Conservation (phyloP, 371 early-diverging fungal genomes). For the Mucor piriformis region DNA sequence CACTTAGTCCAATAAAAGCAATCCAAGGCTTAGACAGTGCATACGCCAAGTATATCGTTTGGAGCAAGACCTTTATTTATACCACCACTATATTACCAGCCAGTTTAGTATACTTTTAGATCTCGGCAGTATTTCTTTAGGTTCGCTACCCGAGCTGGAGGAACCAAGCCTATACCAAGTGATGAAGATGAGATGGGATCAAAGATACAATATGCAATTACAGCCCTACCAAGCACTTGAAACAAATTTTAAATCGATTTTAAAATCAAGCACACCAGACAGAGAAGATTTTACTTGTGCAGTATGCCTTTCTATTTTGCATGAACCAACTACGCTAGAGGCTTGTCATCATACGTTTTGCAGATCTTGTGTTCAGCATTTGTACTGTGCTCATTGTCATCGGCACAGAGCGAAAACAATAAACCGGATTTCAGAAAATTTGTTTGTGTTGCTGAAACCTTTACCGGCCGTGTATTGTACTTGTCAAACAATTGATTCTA, state of each 20-base stretch:
- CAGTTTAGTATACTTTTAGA: conserved; percentile 16
- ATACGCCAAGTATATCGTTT: conserved; percentile 13
- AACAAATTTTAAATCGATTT: neutral
- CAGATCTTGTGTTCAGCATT: conserved; percentile 19
- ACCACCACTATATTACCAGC: conserved; percentile 13
- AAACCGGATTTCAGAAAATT: conserved; percentile 8
- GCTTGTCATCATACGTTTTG: conserved; percentile 23
- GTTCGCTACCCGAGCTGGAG: neutral
- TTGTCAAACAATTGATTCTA: conserved; percentile 4
- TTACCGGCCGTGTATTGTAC: conserved; percentile 12
- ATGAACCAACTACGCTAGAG: conserved; percentile 14
- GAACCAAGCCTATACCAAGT: conserved; percentile 1
- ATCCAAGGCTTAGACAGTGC: conserved; percentile 7
- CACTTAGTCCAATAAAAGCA: neutral
- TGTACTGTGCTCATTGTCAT: conserved; percentile 14
- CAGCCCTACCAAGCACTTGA: neutral
- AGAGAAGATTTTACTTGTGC: conserved; percentile 14
- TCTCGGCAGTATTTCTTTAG: neutral
- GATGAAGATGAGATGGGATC: conserved; percentile 14
- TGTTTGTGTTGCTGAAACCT: conserved; percentile 2
- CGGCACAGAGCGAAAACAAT: neutral
- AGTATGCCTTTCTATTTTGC: conserved; percentile 17
- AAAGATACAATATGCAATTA: conserved; percentile 1
- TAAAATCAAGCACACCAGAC: conserved; percentile 3
- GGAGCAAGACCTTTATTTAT: conserved; percentile 11